Evolutionary conservation across 2,329 filamentous ascomycete genomes (phyloP).

Genomic region (Simplicillium aogashimaense): DNA sequence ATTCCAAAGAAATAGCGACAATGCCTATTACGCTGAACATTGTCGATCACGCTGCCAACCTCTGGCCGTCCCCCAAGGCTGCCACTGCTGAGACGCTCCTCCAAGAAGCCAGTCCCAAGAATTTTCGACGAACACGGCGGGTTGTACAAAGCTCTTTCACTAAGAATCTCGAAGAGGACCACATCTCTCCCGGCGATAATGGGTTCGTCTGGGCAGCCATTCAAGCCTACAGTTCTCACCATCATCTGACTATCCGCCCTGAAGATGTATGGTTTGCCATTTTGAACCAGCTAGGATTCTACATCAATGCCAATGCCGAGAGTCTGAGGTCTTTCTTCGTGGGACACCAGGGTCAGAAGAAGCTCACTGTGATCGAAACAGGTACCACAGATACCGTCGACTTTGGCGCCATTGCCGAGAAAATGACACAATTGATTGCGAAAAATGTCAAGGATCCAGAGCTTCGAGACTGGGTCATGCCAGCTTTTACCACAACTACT

Average conservation of each 20-base stretch:
- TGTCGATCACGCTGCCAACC: not conserved
- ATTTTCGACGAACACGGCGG: not conserved
- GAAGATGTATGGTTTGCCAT: constrained; percentile 45
- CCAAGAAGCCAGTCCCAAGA: not conserved
- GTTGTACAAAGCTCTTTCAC: constrained; percentile 1
- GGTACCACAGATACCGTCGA: constrained; percentile 1
- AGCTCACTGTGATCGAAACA: constrained; percentile 5
- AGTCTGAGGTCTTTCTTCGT: constrained; percentile 32
- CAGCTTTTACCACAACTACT: constrained; percentile 39
- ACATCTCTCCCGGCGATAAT: constrained; percentile 13
- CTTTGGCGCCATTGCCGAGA: constrained; percentile 17
- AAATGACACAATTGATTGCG: constrained; percentile 27
- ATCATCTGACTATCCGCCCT: constrained; percentile 35
- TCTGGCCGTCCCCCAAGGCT: not conserved
- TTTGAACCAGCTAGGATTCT: constrained; percentile 34
- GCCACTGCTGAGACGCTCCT: not conserved
- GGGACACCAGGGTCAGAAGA: constrained; percentile 22
- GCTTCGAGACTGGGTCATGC: constrained; percentile 38
- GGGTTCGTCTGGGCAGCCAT: constrained; percentile 27
- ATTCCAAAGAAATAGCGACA: no score
- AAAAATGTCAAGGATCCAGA: constrained; percentile 28
- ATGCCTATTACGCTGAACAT: not conserved
- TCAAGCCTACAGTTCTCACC: constrained; percentile 31
- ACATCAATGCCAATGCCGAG: constrained; percentile 34
- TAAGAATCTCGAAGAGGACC: not conserved